Evolutionary conservation across 768 basidiomycete species (phyloP), one percentile per base, ranked within the genome.

Genomic region (Chalciporus piperatus): DNA sequence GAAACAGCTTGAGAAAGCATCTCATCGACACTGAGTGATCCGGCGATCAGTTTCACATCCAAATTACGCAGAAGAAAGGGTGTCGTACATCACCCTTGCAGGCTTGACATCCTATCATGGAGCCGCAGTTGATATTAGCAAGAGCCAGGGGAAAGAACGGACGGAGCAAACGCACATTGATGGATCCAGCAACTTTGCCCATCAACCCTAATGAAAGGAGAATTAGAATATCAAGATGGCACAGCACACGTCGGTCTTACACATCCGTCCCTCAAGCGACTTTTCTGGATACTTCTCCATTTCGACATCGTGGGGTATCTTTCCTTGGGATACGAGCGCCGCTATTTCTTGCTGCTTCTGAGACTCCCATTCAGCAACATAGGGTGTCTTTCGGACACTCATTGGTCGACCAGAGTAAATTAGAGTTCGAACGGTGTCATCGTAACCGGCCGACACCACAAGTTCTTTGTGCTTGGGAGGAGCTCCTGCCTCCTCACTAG

Each of bases 361-460:
- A 9, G 76, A 75, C 67, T 92, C 88, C 88, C 90, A 92, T 51
- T 84, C 81, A 25, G 74, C 73, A 33, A 94, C 81, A 65, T 93
- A 95, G 1, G 83, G 77, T 1, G 92, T 92, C 71, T 80, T 87
- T 49, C 83, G 72, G n/a, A 93, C 90, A 56, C 81, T 83, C 76
- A 93, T 77, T 0, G 92, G 91, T 46, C 92, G 80, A 6, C 90
- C 90, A 40, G 80, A 80, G 66, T 87, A 91, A 46, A 92, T 76
- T 5, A 89, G 65, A 0, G 90, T 92, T 39, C 84, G 80, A 46
- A 78, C 62, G 37, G 79, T 78, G 62, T 92, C 91, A 53, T 90
- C 89, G 51, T 86, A 85, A n/a, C 84, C 84, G 8, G 88, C 86
- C 16, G 74, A 76, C 22, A 89, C 45, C 12, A 89, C 73, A 47